Conservation (phyloP, 768 basidiomycete species). For the Neoboletus magnificus region DNA sequence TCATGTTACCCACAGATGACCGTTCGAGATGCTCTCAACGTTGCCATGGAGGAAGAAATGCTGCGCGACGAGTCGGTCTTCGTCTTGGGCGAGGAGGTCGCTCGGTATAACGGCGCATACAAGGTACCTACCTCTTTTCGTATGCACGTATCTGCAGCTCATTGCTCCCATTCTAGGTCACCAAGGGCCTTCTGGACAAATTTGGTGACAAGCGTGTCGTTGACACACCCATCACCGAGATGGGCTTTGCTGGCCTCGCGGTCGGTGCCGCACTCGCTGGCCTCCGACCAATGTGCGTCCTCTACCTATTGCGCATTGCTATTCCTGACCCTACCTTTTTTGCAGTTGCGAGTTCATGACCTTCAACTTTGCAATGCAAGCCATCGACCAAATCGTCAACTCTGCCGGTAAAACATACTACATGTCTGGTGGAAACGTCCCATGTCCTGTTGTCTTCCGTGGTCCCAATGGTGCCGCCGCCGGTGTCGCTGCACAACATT, state of each 20-base stretch:
- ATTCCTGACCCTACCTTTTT: constrained; percentile 8
- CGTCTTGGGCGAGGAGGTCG: constrained; percentile 96
- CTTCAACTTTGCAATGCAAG: constrained; percentile 99
- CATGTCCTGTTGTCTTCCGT: constrained; percentile 98
- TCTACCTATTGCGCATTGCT: background rate
- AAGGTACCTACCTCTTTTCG: constrained; percentile 49
- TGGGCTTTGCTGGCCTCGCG: constrained; percentile 97
- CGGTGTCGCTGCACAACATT: constrained; percentile 96
- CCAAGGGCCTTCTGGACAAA: constrained; percentile 98
- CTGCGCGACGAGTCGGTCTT: constrained; percentile 91
- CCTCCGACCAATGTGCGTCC: constrained; percentile 80
- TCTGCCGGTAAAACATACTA: constrained; percentile 99
- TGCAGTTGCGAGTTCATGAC: constrained; percentile 98
- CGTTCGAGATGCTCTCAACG: constrained; percentile 95
- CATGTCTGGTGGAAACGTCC: constrained; percentile 99
- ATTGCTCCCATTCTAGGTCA: constrained; percentile 56
- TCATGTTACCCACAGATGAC: constrained; percentile 67
- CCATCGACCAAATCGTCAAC: constrained; percentile 99
- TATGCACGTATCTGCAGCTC: constrained; percentile 7
- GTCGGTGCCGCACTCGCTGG: constrained; percentile 94
- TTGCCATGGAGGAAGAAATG: constrained; percentile 99
- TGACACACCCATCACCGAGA: constrained; percentile 96
- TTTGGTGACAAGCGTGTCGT: constrained; percentile 98
- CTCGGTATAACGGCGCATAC: constrained; percentile 97
- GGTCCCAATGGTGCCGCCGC: constrained; percentile 98